A percentile compares a stretch with the other conserved stretches of the same genome.
Conservation (phyloP, 225 moss, liverwort and hornwort species). For the Physcomitrium patens region DNA sequence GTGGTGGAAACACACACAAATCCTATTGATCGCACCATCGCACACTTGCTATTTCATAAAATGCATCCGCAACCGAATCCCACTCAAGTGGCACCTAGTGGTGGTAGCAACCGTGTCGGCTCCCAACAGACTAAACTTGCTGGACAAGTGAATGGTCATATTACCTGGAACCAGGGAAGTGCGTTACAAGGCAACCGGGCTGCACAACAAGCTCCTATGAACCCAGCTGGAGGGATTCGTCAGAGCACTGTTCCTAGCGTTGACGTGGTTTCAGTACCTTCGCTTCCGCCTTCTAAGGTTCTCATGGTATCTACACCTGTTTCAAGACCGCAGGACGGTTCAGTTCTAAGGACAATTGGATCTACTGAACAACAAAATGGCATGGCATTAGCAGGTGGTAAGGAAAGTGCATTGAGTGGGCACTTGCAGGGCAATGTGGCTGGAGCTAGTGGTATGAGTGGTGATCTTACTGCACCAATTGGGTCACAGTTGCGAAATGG, state of each 20-base stretch:
- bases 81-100: constrained; percentile 9
- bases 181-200: constrained; percentile 17
- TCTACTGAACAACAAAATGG: constrained; percentile 18
- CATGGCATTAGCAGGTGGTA: not conserved
- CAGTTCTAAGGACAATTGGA: constrained; percentile 6
- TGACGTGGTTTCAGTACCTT: constrained; percentile 17
- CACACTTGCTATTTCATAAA: constrained; percentile 71
- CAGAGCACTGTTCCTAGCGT: not conserved
- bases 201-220: constrained; percentile 12
- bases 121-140: not conserved
- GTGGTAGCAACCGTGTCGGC: constrained; percentile 12
- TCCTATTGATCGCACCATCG: constrained; percentile 71
- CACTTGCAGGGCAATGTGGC: constrained; percentile 21
- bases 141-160: constrained; percentile 1
- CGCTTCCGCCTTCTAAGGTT: not conserved
- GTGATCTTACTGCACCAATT: constrained; percentile 25
- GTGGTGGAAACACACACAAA: constrained; percentile 75
- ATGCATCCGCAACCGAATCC: constrained; percentile 27
- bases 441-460: constrained; percentile 18
- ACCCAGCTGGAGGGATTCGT: constrained; percentile 12
- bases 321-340: constrained; percentile 18
- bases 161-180: constrained; percentile 14
- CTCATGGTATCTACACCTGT: constrained; percentile 4
- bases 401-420: constrained; percentile 22
- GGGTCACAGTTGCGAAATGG: constrained; percentile 24